Base-by-base conservation (phyloP, 2,329 filamentous ascomycete species). In the Diaporthe batatas region DNA sequence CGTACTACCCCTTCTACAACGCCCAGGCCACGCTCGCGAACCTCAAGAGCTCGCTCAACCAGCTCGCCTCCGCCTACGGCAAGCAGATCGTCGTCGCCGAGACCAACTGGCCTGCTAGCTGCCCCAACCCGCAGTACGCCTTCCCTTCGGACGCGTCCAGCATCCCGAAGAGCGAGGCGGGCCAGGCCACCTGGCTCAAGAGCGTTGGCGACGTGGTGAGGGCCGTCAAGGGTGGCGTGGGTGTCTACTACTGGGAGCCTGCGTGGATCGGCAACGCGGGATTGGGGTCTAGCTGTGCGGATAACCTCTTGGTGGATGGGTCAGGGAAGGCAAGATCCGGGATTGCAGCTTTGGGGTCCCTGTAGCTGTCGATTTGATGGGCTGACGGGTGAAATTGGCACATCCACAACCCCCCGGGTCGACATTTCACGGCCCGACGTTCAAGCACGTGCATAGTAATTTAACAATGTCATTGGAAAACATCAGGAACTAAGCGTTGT, bases 161-260 rank as follows among this genome's bases (percentile, higher is more conserved):
- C 70, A 92, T 94, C 72, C 90, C 91, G 0, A 90, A 92, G 76
- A 89, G 87, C 3, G 88, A 86, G 0, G 88, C 84, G 0, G 92
- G 92, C 0, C 92, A 94, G 84, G 82, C 82, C 1, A 85, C 84
- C 2, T 94, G 90, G 81, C 81, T 94, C 69, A 83, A 89, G 80
- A 82, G 87, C 72, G 85, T 94, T 23, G 91, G 90, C 0, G 82
- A 82, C 1, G 83, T 90, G 1, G 86, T 93, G 0, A 82, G 84
- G 1, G 85, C 82, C 1, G 86, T 90, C 0, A 84, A 80, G 1
- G 85, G 86, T 1, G 91, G 91, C 0, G 80, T 83, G 36, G 92
- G 91, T 0, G 57, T 94, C 10, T 93, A 91, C 75, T 94, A 94
- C 76, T 94, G 92, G 92, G 92, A 94, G 79, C 91, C 91, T 0